Conservation (phyloP, 2,329 filamentous ascomycete species). For the Xylariaceae sp. region DNA sequence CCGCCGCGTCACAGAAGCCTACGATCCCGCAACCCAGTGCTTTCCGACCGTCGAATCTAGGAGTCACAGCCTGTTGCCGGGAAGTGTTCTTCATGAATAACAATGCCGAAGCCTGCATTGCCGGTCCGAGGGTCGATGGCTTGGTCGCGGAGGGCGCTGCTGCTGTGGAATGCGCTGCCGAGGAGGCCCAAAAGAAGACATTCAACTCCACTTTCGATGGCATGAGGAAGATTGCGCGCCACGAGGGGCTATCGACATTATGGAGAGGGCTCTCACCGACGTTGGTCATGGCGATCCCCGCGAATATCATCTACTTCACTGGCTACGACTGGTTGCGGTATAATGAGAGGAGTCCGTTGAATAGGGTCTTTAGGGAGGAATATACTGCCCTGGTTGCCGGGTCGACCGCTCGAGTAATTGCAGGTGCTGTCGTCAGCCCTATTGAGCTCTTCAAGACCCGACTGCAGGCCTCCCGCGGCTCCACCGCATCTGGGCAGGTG, state of each 20-base stretch:
- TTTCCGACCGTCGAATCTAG: constrained; percentile 70
- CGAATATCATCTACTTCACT: constrained; percentile 97
- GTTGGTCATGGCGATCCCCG: constrained; percentile 85
- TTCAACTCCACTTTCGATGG: constrained; percentile 91
- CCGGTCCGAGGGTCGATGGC: constrained; percentile 49
- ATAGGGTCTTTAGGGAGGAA: constrained; percentile 52
- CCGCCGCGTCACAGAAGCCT: constrained; percentile 48
- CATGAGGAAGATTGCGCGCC: constrained; percentile 84
- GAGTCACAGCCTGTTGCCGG: constrained; percentile 88
- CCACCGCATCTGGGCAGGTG: constrained; percentile 60
- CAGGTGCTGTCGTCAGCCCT: constrained; percentile 76
- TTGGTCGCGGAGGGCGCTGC: constrained; percentile 35
- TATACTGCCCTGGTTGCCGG: constrained; percentile 78
- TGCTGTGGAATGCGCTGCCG: constrained; percentile 69
- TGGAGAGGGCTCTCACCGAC: constrained; percentile 96
- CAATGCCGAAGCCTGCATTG: constrained; percentile 71
- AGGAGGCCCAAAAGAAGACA: constrained; percentile 74
- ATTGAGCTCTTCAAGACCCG: constrained; percentile 92
- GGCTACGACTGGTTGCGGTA: constrained; percentile 92
- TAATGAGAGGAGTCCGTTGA: constrained; percentile 65
- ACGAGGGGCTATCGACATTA: constrained; percentile 78
- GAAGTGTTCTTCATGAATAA: constrained; percentile 97
- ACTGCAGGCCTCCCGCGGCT: constrained; percentile 67
- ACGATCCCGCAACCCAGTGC: constrained; percentile 52
- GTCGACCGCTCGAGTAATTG: constrained; percentile 66